These are phyloP conservation scores for Malassezia yamatoensis DNA, from an alignment of 1,284 basidiomycete species.

Conservation along the genomic window DNA sequence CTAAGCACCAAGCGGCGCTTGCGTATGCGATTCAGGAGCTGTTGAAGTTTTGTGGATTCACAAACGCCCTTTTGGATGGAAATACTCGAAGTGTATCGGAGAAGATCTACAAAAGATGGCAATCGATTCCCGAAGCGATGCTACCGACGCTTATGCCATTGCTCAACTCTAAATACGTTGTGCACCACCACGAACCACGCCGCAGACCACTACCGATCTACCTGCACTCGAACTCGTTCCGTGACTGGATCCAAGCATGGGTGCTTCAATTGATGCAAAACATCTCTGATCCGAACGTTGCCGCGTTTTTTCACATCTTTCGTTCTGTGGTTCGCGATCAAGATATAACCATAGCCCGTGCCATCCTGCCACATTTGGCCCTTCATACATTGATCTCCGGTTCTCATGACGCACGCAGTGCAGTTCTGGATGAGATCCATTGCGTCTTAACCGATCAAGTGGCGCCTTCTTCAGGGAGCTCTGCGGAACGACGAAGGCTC, in stretches of 20 bases:
- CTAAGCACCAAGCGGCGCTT: constrained; percentile 77
- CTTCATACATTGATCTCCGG: constrained; percentile 76
- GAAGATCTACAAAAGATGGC: constrained; percentile 60
- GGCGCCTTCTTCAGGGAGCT: constrained; percentile 23
- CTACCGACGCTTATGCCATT: constrained; percentile 79
- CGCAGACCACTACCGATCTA: constrained; percentile 54
- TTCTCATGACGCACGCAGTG: constrained; percentile 53
- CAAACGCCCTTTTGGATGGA: constrained; percentile 57
- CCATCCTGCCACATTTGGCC: constrained; percentile 82
- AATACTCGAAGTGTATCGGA: constrained; percentile 52
- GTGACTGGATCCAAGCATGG: constrained; percentile 94
- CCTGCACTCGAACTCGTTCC: constrained; percentile 63
- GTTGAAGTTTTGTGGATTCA: constrained; percentile 77
- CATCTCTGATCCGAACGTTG: constrained; percentile 40
- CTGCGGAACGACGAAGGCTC: constrained; percentile 32
- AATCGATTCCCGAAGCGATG: constrained; percentile 66
- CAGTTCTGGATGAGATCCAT: constrained; percentile 67
- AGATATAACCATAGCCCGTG: constrained; percentile 80
- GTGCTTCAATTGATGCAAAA: constrained; percentile 64
- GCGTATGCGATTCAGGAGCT: constrained; percentile 90
- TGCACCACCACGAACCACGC: constrained; percentile 25
- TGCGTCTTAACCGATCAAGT: constrained; percentile 81
- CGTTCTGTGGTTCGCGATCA: constrained; percentile 69
- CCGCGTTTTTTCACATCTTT: constrained; percentile 60
- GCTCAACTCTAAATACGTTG: constrained; percentile 40